phyloP scores from a whole-genome alignment of 2,329 filamentous ascomycete genomes.

The Verticillium dahliae region DNA sequence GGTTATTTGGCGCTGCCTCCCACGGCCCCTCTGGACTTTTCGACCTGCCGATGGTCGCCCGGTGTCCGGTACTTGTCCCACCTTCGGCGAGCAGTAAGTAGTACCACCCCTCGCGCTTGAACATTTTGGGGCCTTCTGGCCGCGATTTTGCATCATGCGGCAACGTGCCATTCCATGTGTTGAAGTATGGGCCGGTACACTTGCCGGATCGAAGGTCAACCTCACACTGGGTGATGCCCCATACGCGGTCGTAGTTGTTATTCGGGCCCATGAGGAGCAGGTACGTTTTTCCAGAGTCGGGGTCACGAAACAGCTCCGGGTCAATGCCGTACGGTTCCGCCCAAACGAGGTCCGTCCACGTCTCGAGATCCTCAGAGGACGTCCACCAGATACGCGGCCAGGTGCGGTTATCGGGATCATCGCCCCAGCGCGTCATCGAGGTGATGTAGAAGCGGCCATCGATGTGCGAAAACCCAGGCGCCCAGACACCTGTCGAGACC shows the following conservation, averaged over 20 bases:
- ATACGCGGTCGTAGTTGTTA: conserved; percentile 15
- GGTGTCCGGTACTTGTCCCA: conserved; percentile 42
- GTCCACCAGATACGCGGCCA: conserved; percentile 23
- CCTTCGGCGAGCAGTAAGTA: conserved; percentile 55
- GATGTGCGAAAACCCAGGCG: conserved; percentile 57
- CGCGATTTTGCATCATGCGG: conserved; percentile 14
- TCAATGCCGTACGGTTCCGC: conserved; percentile 58
- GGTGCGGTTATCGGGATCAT: conserved; percentile 27
- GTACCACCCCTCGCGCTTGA: conserved; percentile 52
- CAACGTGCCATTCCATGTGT: conserved; percentile 10
- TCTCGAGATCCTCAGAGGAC: conserved; percentile 29
- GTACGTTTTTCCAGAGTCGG: conserved; percentile 30
- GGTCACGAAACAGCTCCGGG: conserved; percentile 52
- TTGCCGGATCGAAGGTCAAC: conserved; percentile 12
- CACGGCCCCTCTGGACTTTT: conserved; percentile 30
- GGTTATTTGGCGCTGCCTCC: conserved; percentile 30
- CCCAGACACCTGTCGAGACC: conserved; percentile 44
- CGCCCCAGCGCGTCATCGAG: conserved; percentile 24
- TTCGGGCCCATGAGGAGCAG: conserved; percentile 15
- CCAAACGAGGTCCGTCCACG: conserved; percentile 56
- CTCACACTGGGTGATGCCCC: conserved; percentile 17
- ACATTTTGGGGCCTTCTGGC: conserved; percentile 50
- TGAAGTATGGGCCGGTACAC: conserved; percentile 13
- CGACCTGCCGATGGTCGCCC: conserved; percentile 30
- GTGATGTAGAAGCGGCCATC: conserved; percentile 56